These are phyloP conservation scores for Lentinula sp. DNA, from an alignment of 768 basidiomycete species.

Conservation along the genomic window DNA sequence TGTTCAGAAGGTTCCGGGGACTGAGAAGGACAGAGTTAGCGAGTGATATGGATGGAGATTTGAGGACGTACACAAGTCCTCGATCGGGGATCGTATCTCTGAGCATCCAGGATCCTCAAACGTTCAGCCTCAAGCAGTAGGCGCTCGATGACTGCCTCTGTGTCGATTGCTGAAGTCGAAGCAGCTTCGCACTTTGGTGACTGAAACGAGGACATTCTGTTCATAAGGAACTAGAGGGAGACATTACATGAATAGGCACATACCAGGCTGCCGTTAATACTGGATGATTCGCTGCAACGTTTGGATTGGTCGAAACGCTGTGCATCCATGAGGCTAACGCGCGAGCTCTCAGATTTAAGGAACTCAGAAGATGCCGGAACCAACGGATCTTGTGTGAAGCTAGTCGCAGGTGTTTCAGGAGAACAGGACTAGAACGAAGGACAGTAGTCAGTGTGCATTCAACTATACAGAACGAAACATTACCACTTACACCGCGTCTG, in stretches of 20 bases:
- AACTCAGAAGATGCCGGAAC: background rate
- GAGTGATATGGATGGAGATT: background rate
- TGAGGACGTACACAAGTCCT: background rate
- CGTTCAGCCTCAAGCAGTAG: background rate
- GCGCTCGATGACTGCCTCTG: background rate
- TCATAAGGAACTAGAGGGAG: background rate
- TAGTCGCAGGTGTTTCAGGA: background rate
- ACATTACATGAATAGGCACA: background rate
- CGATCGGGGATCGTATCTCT: background rate
- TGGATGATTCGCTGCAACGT: background rate
- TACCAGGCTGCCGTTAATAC: background rate
- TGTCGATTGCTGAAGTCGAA: background rate
- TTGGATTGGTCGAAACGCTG: constrained; percentile 1
- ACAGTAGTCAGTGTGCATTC: background rate
- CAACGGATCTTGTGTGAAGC: background rate
- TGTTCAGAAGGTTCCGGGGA: background rate
- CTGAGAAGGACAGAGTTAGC: background rate
- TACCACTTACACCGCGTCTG: constrained; percentile 15
- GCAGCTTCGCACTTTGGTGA: background rate
- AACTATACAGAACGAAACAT: background rate
- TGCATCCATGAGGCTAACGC: background rate
- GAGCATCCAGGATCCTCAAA: background rate
- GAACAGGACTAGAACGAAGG: background rate
- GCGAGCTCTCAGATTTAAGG: background rate
- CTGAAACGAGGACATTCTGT: background rate